Evolutionary conservation across 163 green algal species (phyloP).

Genomic region (Coccomyxa subellipsoidea): DNA sequence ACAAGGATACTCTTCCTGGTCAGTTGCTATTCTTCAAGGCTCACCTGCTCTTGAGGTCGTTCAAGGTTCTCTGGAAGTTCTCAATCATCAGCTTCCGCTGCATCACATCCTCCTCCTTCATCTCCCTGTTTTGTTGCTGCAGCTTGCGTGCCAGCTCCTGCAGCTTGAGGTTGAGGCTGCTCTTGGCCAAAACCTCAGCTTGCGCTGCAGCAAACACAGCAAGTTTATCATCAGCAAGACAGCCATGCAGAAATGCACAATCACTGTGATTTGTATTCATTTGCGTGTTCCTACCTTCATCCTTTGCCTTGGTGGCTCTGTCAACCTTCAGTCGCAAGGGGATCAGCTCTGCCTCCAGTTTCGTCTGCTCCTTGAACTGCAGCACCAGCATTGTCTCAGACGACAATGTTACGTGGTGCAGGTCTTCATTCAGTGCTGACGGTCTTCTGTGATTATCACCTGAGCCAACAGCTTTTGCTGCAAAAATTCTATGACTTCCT

Average conservation of each 20-base stretch:
- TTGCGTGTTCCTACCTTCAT: not conserved
- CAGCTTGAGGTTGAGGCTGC: constrained; percentile 15
- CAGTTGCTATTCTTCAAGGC: no score
- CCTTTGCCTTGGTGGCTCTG: not conserved
- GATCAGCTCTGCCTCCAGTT: constrained; percentile 20
- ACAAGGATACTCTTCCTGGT: no score
- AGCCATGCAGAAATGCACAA: not conserved
- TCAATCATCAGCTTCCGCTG: not conserved
- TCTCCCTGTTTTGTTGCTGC: constrained; percentile 8
- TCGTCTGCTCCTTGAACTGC: constrained; percentile 16
- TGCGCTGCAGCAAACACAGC: not conserved
- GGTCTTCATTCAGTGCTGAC: no score
- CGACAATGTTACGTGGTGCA: no score
- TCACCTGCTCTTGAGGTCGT: constrained; percentile 1
- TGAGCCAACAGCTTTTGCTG: not conserved
- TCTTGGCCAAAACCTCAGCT: not conserved
- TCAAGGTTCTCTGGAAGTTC: not conserved
- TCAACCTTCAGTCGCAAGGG: constrained; percentile 10
- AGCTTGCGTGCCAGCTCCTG: constrained; percentile 15
- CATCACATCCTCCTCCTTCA: not conserved
- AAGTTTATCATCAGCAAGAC: not conserved
- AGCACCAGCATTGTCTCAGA: no score
- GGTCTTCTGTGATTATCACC: not conserved
- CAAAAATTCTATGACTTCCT: not conserved
- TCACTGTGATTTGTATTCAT: not conserved